phyloP scores from a whole-genome alignment of 805 yeast species.

The Candida maris region DNA sequence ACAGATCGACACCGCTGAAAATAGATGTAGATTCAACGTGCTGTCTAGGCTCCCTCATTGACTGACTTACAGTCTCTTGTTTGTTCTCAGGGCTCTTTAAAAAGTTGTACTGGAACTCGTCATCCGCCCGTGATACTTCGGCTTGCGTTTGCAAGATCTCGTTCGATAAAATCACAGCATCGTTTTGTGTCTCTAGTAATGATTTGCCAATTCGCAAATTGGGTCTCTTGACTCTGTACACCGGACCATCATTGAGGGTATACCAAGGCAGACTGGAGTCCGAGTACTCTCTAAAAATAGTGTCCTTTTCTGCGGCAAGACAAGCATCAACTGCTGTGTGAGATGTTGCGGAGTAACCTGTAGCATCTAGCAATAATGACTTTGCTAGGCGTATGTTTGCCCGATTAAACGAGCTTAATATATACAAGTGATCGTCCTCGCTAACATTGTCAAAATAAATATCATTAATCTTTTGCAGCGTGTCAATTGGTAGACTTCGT shows the following conservation, averaged over 20 bases:
- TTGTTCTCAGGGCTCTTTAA: constrained; percentile 11
- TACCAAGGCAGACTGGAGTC: constrained; percentile 33
- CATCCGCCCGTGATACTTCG: constrained; percentile 22
- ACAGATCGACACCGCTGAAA: neutral
- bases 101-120: constrained; percentile 28
- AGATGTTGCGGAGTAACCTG: constrained; percentile 24
- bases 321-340: constrained; percentile 8
- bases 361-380: constrained; percentile 25
- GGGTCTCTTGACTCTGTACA: constrained; percentile 19
- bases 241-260: constrained; percentile 15
- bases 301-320: constrained; percentile 3
- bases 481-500: constrained; percentile 22
- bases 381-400: constrained; percentile 25
- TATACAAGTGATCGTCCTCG: constrained; percentile 22
- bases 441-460: constrained; percentile 31
- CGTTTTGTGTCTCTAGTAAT: constrained; percentile 5
- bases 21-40: neutral
- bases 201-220: constrained; percentile 12
- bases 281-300: constrained; percentile 12
- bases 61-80: neutral
- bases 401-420: constrained; percentile 27
- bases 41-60: neutral
- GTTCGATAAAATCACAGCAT: constrained; percentile 15
- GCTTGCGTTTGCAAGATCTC: constrained; percentile 18
- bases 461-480: constrained; percentile 26